A percentile compares a stretch with the other conserved stretches of the same genome.
phyloP scores from a whole-genome alignment of 768 basidiomycete species.

The Mycena filopes region DNA sequence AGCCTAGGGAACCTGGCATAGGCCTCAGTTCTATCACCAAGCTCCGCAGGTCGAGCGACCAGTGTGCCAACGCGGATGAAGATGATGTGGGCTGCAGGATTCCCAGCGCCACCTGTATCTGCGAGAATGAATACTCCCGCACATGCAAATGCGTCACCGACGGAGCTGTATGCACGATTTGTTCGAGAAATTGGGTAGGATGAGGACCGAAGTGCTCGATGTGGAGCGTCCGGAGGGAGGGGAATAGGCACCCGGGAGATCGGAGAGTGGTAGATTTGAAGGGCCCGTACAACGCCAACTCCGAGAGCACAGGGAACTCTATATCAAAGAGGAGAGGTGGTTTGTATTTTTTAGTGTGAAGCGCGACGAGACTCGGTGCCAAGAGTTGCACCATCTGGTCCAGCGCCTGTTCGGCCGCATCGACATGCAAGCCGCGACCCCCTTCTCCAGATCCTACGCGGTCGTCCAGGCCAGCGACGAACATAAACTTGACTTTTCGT shows the following conservation, averaged over 20 bases:
- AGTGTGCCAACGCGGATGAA: not conserved
- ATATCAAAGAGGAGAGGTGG: slow-evolving; percentile 12
- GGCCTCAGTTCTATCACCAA: slow-evolving; percentile 13
- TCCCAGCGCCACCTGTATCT: slow-evolving; percentile 16
- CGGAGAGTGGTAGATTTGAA: not conserved
- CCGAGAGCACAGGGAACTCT: not conserved
- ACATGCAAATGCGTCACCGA: slow-evolving; percentile 10
- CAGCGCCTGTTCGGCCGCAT: slow-evolving; percentile 1
- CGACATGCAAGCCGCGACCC: not conserved
- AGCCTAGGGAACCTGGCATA: no score
- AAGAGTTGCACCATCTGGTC: slow-evolving; percentile 10
- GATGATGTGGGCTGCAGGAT: slow-evolving; percentile 8
- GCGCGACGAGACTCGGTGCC: slow-evolving; percentile 7
- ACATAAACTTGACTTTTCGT: slow-evolving; percentile 17
- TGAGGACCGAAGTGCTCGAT: slow-evolving; percentile 8
- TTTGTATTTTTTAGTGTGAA: slow-evolving; percentile 11
- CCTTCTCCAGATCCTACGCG: not conserved
- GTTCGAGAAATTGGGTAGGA: slow-evolving; percentile 1
- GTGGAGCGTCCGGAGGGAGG: slow-evolving; percentile 12
- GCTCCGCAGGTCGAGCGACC: not conserved
- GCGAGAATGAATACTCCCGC: slow-evolving; percentile 12
- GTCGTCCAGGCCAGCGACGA: slow-evolving; percentile 14
- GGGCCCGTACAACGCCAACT: not conserved
- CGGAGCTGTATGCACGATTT: slow-evolving; percentile 8
- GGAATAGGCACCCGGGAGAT: not conserved